Evolutionary conservation across 2,329 filamentous ascomycete species (phyloP).

Genomic region (Talaromyces amestolkiae): DNA sequence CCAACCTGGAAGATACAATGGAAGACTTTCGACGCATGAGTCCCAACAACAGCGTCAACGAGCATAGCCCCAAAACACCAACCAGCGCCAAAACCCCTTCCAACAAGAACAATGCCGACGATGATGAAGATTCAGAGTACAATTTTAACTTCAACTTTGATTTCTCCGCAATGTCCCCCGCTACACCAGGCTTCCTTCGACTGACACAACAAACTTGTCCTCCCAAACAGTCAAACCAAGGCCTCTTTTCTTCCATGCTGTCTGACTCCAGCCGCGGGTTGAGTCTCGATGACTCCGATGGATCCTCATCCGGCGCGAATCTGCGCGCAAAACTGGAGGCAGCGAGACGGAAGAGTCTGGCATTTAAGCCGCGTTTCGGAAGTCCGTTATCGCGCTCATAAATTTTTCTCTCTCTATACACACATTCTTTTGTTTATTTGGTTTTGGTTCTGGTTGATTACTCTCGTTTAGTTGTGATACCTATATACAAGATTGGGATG

Average conservation of each 20-base stretch:
- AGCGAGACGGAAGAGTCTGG: slow-evolving; percentile 71
- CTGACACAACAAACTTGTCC: slow-evolving; percentile 55
- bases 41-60: slow-evolving; percentile 30
- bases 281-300: neutral
- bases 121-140: neutral
- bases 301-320: slow-evolving; percentile 26
- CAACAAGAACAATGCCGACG: neutral
- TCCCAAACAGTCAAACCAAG: slow-evolving; percentile 49
- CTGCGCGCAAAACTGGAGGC: slow-evolving; percentile 65
- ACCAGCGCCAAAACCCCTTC: slow-evolving; percentile 15
- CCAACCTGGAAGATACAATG: slow-evolving; percentile 29
- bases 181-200: slow-evolving; percentile 47
- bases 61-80: slow-evolving; percentile 31
- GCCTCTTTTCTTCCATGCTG: slow-evolving; percentile 36
- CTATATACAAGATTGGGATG: slow-evolving; percentile 4
- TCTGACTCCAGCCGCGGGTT: neutral
- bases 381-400: slow-evolving; percentile 57
- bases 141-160: slow-evolving; percentile 33
- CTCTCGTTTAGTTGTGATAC: slow-evolving; percentile 6
- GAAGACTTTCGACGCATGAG: slow-evolving; percentile 32
- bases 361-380: slow-evolving; percentile 71
- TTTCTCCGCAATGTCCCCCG: slow-evolving; percentile 43
- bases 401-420: neutral
- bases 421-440: neutral
- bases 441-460: neutral